These are phyloP conservation scores for Arxiozyma slooffiae DNA, from an alignment of 1,139 yeast species.

Conservation along the genomic window DNA sequence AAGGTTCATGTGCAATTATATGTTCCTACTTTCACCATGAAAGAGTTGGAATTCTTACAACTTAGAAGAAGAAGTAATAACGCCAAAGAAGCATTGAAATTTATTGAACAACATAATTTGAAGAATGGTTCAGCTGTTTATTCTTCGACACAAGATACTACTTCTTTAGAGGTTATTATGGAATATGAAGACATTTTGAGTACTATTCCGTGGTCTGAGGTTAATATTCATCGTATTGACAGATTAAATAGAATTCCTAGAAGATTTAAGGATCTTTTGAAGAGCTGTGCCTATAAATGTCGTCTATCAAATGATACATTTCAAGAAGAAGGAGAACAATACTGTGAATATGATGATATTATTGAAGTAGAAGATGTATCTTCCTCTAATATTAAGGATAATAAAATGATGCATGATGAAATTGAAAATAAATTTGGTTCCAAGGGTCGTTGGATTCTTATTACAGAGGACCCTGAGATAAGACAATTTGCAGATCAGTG, in stretches of 20 bases:
- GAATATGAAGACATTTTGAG: constrained; percentile 27
- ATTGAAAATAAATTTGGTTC: background rate
- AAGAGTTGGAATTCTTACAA: constrained; percentile 25
- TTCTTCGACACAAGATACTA: background rate
- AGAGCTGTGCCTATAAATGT: constrained; percentile 27
- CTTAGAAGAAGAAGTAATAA: constrained; percentile 21
- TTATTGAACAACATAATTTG: constrained; percentile 16
- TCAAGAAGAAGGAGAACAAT: background rate
- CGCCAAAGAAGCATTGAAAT: constrained; percentile 26
- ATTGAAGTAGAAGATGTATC: background rate
- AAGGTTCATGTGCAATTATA: constrained; percentile 18
- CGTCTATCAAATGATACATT: constrained; percentile 8
- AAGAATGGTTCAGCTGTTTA: background rate
- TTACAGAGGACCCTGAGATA: constrained; percentile 24
- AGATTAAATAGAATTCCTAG: constrained; percentile 20
- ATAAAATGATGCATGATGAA: background rate
- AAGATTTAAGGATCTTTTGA: constrained; percentile 23
- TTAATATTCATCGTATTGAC: constrained; percentile 12
- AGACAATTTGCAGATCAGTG: constrained; percentile 21
- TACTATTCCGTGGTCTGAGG: constrained; percentile 24
- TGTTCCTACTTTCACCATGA: constrained; percentile 26
- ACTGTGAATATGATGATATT: constrained; percentile 11
- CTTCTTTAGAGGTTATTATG: constrained; percentile 15
- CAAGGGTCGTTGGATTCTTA: constrained; percentile 22
- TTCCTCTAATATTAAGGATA: background rate